Conservation (phyloP, 345 rosid genomes). For the Eutrema yunnanense region DNA sequence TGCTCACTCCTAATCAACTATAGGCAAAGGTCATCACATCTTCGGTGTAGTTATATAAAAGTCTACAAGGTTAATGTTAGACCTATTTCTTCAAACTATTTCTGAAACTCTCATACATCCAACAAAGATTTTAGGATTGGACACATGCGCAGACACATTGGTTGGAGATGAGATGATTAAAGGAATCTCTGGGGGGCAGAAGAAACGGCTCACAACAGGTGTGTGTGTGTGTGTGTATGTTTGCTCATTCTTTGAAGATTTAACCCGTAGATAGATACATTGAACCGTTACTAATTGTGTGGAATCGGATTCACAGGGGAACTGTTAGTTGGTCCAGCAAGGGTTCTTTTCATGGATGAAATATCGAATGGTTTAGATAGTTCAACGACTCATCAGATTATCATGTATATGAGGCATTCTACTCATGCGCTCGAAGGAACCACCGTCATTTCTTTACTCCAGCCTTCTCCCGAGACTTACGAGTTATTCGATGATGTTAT, state of each 20-base stretch:
- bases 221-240: slow-evolving; percentile 22
- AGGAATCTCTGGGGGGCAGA: slow-evolving; percentile 99
- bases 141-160: slow-evolving; percentile 83
- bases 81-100: not conserved
- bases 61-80: too few relatives aligned
- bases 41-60: too few relatives aligned
- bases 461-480: slow-evolving; percentile 94
- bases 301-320: slow-evolving; percentile 56
- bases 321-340: slow-evolving; percentile 90
- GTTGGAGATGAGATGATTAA: slow-evolving; percentile 99
- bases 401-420: slow-evolving; percentile 83
- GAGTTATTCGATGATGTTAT: slow-evolving; percentile 88
- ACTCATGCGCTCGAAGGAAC: slow-evolving; percentile 81
- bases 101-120: slow-evolving; percentile 47
- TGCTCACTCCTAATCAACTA: not conserved
- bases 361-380: slow-evolving; percentile 97
- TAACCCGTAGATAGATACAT: not conserved
- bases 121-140: slow-evolving; percentile 98
- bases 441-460: slow-evolving; percentile 80
- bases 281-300: slow-evolving; percentile 16
- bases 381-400: slow-evolving; percentile 87
- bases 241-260: not conserved
- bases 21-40: not conserved
- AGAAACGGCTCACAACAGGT: slow-evolving; percentile 98
- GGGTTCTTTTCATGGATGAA: slow-evolving; percentile 98